These are phyloP conservation scores for Rhypophila decipiens DNA, from an alignment of 495 filamentous ascomycete genomes.

Conservation along the genomic window DNA sequence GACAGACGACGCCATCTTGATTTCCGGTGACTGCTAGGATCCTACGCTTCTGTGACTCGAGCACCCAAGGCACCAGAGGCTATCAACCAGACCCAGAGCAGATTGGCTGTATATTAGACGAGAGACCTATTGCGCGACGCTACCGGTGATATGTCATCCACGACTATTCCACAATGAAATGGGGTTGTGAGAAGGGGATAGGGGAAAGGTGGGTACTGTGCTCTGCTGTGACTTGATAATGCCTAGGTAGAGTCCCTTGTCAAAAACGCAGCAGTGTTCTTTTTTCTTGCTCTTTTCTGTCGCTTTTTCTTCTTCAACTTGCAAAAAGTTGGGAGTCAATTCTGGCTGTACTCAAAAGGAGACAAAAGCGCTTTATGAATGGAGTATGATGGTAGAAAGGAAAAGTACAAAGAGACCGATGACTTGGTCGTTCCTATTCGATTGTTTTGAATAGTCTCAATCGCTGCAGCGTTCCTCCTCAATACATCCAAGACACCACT, in stretches of 20 bases:
- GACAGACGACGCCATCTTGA: constrained; percentile 90
- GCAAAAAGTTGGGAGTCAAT: constrained; percentile 47
- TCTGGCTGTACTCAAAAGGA: constrained; percentile 51
- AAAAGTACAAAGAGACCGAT: constrained; percentile 34
- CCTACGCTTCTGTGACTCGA: constrained; percentile 4
- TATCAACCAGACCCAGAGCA: constrained; percentile 7
- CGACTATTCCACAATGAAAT: constrained; percentile 22
- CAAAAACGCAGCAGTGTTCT: constrained; percentile 12
- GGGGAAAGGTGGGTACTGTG: constrained; percentile 25
- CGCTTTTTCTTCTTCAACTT: constrained; percentile 19
- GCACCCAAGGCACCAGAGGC: constrained; percentile 10
- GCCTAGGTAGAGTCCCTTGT: too few relatives aligned
- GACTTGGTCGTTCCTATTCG: constrained; percentile 18
- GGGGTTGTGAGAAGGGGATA: constrained; percentile 28
- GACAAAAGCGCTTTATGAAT: constrained; percentile 28
- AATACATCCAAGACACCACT: constrained; percentile 23
- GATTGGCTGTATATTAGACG: constrained; percentile 31
- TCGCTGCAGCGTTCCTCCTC: constrained; percentile 16
- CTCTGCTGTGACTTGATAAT: constrained; percentile 7
- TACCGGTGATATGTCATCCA: constrained; percentile 9
- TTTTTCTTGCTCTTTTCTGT: constrained; percentile 30
- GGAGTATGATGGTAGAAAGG: constrained; percentile 21
- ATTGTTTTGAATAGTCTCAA: constrained; percentile 20
- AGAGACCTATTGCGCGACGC: constrained; percentile 12
- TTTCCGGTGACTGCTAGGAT: constrained; percentile 5